These are phyloP conservation scores for Castanea sativa DNA, from an alignment of 306 rosid species.

Conservation along the genomic window DNA sequence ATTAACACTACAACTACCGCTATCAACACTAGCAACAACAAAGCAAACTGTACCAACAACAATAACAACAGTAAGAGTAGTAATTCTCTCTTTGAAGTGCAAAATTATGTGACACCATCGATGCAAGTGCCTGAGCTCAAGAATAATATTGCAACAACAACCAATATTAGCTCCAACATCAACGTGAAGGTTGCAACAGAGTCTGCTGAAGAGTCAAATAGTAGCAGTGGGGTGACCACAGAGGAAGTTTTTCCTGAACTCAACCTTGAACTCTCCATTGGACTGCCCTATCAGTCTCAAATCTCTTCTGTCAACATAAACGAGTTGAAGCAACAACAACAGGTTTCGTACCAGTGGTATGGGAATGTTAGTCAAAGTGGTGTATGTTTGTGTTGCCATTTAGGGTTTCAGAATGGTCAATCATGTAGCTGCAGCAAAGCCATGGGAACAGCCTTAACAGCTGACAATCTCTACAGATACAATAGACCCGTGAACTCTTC, in stretches of 20 bases:
- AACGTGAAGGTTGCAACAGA: slow-evolving; percentile 11
- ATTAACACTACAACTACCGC: background rate
- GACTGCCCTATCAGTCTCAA: slow-evolving; percentile 34
- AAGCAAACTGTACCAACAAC: background rate
- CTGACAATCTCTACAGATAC: slow-evolving; percentile 35
- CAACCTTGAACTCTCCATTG: slow-evolving; percentile 67
- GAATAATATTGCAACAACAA: background rate
- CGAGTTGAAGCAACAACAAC: slow-evolving; percentile 20
- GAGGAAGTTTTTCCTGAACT: slow-evolving; percentile 32
- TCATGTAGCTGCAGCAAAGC: slow-evolving; percentile 45
- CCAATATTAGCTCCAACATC: background rate
- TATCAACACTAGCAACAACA: background rate
- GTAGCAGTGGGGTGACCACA: slow-evolving; percentile 41
- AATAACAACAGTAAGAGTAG: background rate
- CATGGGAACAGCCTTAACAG: slow-evolving; percentile 14
- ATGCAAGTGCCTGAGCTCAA: background rate
- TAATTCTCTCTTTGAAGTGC: background rate
- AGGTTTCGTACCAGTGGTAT: slow-evolving; percentile 21
- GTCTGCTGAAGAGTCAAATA: slow-evolving; percentile 41
- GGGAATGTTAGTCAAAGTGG: slow-evolving; percentile 23
- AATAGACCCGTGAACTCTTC: slow-evolving; percentile 38
- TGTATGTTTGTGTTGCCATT: slow-evolving; percentile 44
- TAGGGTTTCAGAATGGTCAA: slow-evolving; percentile 46
- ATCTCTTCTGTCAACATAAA: background rate
- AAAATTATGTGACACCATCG: background rate